Evolutionary conservation across 495 filamentous ascomycete species (phyloP), one percentile per base, ranked within the genome.

Genomic region (Aspergillus carlsbadensis): DNA sequence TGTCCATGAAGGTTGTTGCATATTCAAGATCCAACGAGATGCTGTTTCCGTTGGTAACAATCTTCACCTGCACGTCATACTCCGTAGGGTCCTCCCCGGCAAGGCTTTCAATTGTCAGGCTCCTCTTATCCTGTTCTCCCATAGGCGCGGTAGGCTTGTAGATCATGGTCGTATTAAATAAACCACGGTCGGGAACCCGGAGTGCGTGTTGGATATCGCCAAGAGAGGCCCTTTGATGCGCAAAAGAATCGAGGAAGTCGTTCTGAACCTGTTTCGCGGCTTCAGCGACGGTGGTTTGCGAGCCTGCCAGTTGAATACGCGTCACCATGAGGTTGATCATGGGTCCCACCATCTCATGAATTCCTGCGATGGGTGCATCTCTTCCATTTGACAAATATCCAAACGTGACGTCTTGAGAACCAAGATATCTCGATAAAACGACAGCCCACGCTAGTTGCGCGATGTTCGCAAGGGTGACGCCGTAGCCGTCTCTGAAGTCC

Each of bases 131-230:
- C 3, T 47, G 33, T 8, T 20, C 5, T 10, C 22, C 20, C 20
- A 21, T n/a, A 3, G 24, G 31, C 3, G 56, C n/a, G 10, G 40
- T 53, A 10, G 47, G 42, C 24, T 58, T 52, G 35, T 53, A 58
- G 17, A 52, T 39, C 34, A 58, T 53, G 10, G 48, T 52, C 10
- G 56, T 58, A 21, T 58, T 58, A 15, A 58, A 58, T 3, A 58
- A 41, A 15, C 41, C 14, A 14, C 44, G 49, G 2, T 52, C 56
- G 10, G 49, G 31, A 18, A 58, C 18, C 5, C 21, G 41, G 7
- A 58, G 48, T 10, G 49, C 49, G 37, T 58, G 56, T 41, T 58
- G 56, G 14, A 58, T 58, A 39, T 58, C 56, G 14, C 48, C 49
- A 10, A 58, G 56, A 0, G 56, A 58, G 34, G 42, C 37, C 31